A percentile compares a stretch with the other conserved stretches of the same genome.
phyloP scores from a whole-genome alignment of 257 asterid genomes.

The Solanum sitiens region DNA sequence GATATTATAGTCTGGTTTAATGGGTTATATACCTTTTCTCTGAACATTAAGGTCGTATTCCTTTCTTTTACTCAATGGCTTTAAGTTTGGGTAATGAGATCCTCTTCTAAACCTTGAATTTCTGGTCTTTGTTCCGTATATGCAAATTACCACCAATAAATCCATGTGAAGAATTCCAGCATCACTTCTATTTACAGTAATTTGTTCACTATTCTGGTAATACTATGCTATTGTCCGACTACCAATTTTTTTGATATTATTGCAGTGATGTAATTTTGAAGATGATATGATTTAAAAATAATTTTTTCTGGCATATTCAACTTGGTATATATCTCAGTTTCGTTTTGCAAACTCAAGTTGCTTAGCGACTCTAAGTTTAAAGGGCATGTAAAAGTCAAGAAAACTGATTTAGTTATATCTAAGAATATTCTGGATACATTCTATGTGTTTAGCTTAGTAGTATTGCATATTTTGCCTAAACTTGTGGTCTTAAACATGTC shows the following conservation, averaged over 20 bases:
- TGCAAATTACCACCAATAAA: not conserved
- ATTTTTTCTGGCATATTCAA: not conserved
- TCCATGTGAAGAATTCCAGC: not conserved
- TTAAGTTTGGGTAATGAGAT: not conserved
- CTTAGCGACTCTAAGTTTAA: not conserved
- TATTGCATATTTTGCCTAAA: not conserved
- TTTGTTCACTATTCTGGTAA: not conserved
- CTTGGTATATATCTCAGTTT: not conserved
- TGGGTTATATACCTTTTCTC: not conserved
- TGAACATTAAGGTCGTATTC: not conserved
- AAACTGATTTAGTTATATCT: not conserved
- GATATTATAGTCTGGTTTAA: not conserved
- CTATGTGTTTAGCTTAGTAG: not conserved
- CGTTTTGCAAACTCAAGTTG: not conserved
- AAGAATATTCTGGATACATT: not conserved
- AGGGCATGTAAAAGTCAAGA: not conserved
- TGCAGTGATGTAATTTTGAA: not conserved
- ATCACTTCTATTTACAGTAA: not conserved
- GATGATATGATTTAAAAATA: not conserved
- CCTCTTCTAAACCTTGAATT: not conserved
- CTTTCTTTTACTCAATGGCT: not conserved
- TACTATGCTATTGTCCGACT: not conserved
- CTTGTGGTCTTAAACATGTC: not conserved
- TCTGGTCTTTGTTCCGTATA: not conserved
- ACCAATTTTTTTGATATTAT: not conserved